Conservation (phyloP, 768 basidiomycete genomes). For the Trametes villosa region DNA sequence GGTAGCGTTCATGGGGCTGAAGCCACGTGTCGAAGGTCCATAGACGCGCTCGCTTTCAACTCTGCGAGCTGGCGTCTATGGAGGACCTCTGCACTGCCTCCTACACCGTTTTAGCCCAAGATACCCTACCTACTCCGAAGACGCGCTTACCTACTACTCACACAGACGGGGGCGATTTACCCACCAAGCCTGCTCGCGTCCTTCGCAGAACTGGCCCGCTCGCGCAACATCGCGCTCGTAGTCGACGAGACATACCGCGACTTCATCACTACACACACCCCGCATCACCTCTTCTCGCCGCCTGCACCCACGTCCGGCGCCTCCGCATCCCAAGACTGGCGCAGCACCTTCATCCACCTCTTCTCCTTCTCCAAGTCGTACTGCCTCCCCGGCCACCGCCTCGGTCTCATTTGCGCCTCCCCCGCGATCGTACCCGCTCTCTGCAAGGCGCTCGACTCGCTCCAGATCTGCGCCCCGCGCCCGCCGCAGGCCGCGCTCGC, state of each 20-base stretch:
- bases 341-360: conserved; percentile 63
- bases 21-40: too few relatives aligned
- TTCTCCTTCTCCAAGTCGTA: conserved; percentile 86
- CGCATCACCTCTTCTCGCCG: conserved; percentile 58
- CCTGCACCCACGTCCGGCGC: neutral
- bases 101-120: too few relatives aligned
- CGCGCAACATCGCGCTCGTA: conserved; percentile 63
- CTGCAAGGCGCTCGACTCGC: conserved; percentile 70
- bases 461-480: conserved; percentile 81
- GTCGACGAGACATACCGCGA: conserved; percentile 92
- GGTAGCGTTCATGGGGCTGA: too few relatives aligned
- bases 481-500: conserved; percentile 71
- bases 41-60: too few relatives aligned
- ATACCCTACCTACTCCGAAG: too few relatives aligned
- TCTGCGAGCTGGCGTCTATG: too few relatives aligned
- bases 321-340: conserved; percentile 48
- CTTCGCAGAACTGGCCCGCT: conserved; percentile 63
- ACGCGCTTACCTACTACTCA: neutral
- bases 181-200: conserved; percentile 55
- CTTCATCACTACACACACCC: conserved; percentile 55
- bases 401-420: conserved; percentile 72
- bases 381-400: conserved; percentile 80
- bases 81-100: too few relatives aligned
- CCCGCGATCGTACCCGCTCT: conserved; percentile 55
- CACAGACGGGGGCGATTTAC: conserved; percentile 73